A percentile compares a stretch with the other conserved stretches of the same genome.
Evolutionary conservation across 352 stramenopile genomes (phyloP).

Genomic region (Phytophthora quininea): DNA sequence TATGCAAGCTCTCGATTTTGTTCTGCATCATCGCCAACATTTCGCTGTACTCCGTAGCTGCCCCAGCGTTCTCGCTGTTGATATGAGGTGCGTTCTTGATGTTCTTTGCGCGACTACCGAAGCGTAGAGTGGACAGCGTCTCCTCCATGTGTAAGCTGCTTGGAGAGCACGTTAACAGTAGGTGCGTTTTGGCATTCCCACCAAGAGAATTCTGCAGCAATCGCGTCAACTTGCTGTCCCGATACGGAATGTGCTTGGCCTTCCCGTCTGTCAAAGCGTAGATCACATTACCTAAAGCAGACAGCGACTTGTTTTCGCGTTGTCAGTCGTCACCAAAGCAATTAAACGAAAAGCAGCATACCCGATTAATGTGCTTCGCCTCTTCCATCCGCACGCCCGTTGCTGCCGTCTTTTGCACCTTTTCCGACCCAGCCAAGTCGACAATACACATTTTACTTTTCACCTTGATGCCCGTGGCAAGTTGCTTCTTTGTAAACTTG

Average conservation of each 20-base stretch:
- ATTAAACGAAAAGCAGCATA: slow-evolving; percentile 9
- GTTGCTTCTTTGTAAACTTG: slow-evolving; percentile 41
- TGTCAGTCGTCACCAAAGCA: not conserved
- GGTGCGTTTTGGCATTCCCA: slow-evolving; percentile 88
- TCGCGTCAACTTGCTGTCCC: slow-evolving; percentile 90
- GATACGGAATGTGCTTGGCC: slow-evolving; percentile 68
- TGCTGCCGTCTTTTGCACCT: slow-evolving; percentile 54
- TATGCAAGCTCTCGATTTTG: slow-evolving; percentile 66
- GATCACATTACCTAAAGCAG: slow-evolving; percentile 75
- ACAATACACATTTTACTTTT: slow-evolving; percentile 57
- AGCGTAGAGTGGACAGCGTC: slow-evolving; percentile 90
- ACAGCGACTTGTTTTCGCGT: slow-evolving; percentile 54
- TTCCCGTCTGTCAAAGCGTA: slow-evolving; percentile 57
- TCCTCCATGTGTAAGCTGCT: slow-evolving; percentile 52
- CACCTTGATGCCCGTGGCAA: slow-evolving; percentile 10
- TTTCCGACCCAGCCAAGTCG: slow-evolving; percentile 76
- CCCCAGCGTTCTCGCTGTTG: slow-evolving; percentile 59
- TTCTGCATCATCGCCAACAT: slow-evolving; percentile 54
- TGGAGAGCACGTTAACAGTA: slow-evolving; percentile 72
- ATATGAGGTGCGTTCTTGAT: slow-evolving; percentile 76
- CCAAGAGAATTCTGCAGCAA: slow-evolving; percentile 87
- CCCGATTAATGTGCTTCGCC: slow-evolving; percentile 78
- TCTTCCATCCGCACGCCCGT: slow-evolving; percentile 67
- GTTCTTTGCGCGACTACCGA: slow-evolving; percentile 87
- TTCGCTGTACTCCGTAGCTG: slow-evolving; percentile 25